Percentiles rank a stretch among this genome's conserved stretches.
Conservation (phyloP, 83 land plant genomes). For the Diphasiastrum complanatum region DNA sequence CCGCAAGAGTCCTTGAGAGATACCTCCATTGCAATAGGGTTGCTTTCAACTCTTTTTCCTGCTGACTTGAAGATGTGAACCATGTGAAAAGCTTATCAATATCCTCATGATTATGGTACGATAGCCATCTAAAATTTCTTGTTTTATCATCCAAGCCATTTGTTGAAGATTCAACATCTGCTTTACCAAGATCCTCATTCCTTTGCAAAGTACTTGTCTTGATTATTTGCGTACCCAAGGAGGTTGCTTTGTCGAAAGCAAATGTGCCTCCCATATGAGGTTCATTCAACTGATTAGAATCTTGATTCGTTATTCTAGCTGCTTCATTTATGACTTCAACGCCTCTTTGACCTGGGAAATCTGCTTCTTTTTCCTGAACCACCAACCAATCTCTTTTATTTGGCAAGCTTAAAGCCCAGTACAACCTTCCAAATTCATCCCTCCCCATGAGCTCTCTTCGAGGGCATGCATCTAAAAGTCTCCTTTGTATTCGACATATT, state of each 20-base stretch:
- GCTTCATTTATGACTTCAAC: not conserved
- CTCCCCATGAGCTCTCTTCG: constrained; percentile 77
- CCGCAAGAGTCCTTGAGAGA: too few relatives aligned
- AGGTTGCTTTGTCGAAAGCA: too few relatives aligned
- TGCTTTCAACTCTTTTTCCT: constrained; percentile 9
- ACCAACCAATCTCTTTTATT: constrained; percentile 49
- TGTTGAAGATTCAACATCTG: too few relatives aligned
- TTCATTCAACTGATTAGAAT: too few relatives aligned
- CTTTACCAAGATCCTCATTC: too few relatives aligned
- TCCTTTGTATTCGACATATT: constrained; percentile 40
- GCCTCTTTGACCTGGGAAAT: constrained; percentile 13
- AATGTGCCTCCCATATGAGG: too few relatives aligned
- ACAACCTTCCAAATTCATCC: constrained; percentile 63
- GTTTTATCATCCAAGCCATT: too few relatives aligned
- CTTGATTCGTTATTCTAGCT: too few relatives aligned
- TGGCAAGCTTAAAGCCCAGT: constrained; percentile 57
- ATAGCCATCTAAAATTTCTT: not conserved
- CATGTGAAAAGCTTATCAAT: constrained; percentile 16
- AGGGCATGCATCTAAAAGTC: constrained; percentile 44
- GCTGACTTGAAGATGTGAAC: constrained; percentile 15
- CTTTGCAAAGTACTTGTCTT: too few relatives aligned
- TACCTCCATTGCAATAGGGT: constrained; percentile 18
- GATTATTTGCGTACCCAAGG: too few relatives aligned
- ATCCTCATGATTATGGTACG: not conserved
- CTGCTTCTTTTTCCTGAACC: constrained; percentile 33